Evolutionary conservation across 768 basidiomycete genomes (phyloP).

Genomic region (Podaxis pistillaris): DNA sequence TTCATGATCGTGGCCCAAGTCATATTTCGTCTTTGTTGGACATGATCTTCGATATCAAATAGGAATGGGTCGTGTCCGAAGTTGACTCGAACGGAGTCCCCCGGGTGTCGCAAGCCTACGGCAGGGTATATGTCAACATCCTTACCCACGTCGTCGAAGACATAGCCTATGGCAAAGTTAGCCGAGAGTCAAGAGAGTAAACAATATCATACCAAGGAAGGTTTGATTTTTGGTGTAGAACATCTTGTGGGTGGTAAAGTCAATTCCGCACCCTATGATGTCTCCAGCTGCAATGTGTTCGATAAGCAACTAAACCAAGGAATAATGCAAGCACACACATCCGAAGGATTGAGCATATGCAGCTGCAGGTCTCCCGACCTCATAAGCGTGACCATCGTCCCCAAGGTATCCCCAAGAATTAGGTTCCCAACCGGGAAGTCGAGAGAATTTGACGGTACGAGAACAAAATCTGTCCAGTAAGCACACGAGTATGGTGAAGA

Average conservation of each 20-base stretch:
- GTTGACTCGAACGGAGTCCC: constrained; percentile 81
- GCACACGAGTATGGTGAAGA: constrained; percentile 5
- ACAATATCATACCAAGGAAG: constrained; percentile 51
- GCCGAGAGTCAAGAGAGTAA: not conserved
- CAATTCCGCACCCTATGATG: constrained; percentile 88
- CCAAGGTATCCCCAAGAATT: constrained; percentile 92
- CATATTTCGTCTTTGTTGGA: constrained; percentile 63
- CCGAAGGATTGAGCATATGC: constrained; percentile 80
- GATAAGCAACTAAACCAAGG: not conserved
- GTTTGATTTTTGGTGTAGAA: constrained; percentile 92
- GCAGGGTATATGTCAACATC: constrained; percentile 75
- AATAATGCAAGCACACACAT: constrained; percentile 45
- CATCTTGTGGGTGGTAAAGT: constrained; percentile 75
- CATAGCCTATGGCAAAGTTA: constrained; percentile 43
- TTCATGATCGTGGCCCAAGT: constrained; percentile 69
- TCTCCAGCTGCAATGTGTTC: constrained; percentile 63
- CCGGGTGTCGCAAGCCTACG: constrained; percentile 80
- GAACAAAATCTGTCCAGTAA: constrained; percentile 56
- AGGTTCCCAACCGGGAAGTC: constrained; percentile 84
- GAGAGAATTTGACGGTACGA: constrained; percentile 60
- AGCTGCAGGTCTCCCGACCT: constrained; percentile 68
- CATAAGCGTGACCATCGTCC: constrained; percentile 82
- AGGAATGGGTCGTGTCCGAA: constrained; percentile 85
- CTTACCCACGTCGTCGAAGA: constrained; percentile 72
- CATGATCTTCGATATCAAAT: constrained; percentile 88